Percentiles rank a stretch among this genome's conserved stretches.
These are phyloP conservation scores for Periconia sp. DNA, from an alignment of 2,329 filamentous ascomycete genomes.

Conservation along the genomic window DNA sequence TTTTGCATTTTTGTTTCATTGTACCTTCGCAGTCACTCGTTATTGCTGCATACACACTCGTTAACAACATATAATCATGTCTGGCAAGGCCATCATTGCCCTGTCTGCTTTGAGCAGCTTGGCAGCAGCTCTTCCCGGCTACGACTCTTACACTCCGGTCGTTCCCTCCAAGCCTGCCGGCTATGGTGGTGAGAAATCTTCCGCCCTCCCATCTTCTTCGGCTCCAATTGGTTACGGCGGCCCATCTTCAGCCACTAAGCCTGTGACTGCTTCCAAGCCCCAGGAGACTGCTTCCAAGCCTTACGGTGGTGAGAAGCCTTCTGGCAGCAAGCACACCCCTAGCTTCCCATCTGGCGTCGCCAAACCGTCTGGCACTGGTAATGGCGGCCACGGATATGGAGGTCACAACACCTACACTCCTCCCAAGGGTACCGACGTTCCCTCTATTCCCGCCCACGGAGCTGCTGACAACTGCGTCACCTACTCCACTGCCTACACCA, in stretches of 20 bases:
- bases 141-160: background rate
- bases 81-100: slow-evolving; percentile 2
- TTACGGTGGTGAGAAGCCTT: background rate
- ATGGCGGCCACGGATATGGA: background rate
- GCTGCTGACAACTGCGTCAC: background rate
- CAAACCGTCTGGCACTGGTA: background rate
- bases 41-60: background rate
- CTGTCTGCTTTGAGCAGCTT: slow-evolving; percentile 1
- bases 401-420: background rate
- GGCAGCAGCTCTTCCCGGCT: slow-evolving; percentile 1
- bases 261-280: too few relatives aligned
- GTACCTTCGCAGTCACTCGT: slow-evolving; percentile 3
- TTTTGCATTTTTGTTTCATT: background rate
- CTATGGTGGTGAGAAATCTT: background rate
- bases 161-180: background rate
- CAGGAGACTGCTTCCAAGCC: background rate
- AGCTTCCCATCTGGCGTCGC: background rate
- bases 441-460: background rate
- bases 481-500: background rate
- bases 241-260: too few relatives aligned
- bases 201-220: background rate
- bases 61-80: slow-evolving; percentile 2
- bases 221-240: background rate
- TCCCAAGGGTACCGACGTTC: background rate
- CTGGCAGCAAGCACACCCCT: background rate